Evolutionary conservation across 768 basidiomycete species (phyloP).

Genomic region (Lactarius evosmus): DNA sequence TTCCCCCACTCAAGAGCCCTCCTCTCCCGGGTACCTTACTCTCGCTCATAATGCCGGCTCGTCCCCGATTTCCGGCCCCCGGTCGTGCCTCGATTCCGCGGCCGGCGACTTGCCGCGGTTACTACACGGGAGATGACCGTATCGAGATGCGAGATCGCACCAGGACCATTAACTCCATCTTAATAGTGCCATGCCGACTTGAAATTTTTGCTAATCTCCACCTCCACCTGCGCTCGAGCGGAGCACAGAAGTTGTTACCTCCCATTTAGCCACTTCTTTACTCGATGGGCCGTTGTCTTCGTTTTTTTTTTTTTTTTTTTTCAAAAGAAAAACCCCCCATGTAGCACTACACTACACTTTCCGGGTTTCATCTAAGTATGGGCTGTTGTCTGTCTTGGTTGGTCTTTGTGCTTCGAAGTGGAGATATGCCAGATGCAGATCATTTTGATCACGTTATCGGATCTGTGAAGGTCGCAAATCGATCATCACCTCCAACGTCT

Average conservation of each 20-base stretch:
- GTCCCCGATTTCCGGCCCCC: constrained; percentile 6
- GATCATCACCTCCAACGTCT: neutral
- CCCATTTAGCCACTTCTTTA: no score
- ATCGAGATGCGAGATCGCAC: constrained; percentile 16
- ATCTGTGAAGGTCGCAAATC: neutral
- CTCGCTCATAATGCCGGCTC: neutral
- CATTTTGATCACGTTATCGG: neutral
- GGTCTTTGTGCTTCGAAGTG: neutral
- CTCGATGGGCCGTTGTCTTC: no score
- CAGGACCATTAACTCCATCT: neutral
- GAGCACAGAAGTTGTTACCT: no score
- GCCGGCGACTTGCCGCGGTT: constrained; percentile 13
- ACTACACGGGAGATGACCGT: constrained; percentile 9
- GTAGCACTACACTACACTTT: no score
- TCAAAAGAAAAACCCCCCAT: no score
- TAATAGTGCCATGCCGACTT: no score
- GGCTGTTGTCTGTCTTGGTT: neutral
- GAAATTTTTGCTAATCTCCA: no score
- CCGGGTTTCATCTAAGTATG: neutral
- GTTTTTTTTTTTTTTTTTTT: no score
- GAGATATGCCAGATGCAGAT: neutral
- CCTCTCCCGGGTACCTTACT: neutral
- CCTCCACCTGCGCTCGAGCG: no score
- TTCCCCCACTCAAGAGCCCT: neutral
- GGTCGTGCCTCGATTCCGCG: constrained; percentile 19